A percentile compares a stretch with the other conserved stretches of the same genome.
These are phyloP conservation scores for Microbotryomycetes sp. DNA, from an alignment of 1,284 basidiomycete species.

Conservation along the genomic window DNA sequence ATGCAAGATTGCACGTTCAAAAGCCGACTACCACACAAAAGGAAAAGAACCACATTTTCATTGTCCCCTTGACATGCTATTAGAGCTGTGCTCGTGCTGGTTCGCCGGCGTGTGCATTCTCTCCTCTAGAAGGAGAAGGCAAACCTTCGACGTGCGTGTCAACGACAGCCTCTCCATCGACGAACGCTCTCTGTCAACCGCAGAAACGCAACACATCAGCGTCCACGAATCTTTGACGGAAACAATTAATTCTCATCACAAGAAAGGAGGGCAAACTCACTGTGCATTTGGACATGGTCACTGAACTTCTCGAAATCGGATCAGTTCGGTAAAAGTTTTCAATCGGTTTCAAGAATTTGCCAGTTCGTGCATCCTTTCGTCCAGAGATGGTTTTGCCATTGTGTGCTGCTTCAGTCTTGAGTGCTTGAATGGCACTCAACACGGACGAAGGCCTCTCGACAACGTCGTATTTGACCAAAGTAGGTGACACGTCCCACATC, in stretches of 20 bases:
- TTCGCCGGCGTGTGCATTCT: not conserved
- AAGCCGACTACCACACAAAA: not conserved
- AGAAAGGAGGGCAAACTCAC: not conserved
- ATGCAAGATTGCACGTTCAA: not conserved
- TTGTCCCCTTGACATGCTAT: not conserved
- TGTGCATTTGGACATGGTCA: conserved; percentile 33
- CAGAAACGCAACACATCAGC: not conserved
- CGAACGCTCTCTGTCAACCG: not conserved
- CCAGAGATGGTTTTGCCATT: conserved; percentile 50
- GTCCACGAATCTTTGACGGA: no score
- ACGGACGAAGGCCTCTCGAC: conserved; percentile 71
- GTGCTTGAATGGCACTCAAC: conserved; percentile 58
- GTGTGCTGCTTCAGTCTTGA: conserved; percentile 47
- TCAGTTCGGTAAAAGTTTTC: conserved; percentile 95
- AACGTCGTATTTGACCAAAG: conserved; percentile 78
- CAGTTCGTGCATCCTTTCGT: conserved; percentile 54
- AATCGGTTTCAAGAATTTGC: conserved; percentile 72
- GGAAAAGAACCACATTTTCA: no score
- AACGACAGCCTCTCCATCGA: not conserved
- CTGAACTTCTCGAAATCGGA: conserved; percentile 48
- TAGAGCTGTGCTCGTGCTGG: not conserved
- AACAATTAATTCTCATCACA: not conserved
- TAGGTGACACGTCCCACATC: conserved; percentile 94
- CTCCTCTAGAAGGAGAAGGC: not conserved
- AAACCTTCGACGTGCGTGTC: not conserved